These are phyloP conservation scores for Neostapfia colusana DNA, from an alignment of 176 grass and related monocot species.

Conservation along the genomic window DNA sequence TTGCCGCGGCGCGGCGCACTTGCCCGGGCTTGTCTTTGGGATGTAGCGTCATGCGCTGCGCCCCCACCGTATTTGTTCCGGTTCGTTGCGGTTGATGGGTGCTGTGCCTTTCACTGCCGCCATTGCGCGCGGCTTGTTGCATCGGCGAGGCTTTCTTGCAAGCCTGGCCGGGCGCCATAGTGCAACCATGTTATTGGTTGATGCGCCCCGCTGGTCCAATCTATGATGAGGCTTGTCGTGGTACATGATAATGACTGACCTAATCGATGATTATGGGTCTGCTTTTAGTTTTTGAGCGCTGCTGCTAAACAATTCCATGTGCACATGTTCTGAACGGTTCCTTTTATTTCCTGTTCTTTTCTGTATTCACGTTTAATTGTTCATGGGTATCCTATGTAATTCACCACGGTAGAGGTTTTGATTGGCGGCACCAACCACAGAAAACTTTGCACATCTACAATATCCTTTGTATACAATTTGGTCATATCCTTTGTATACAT, in stretches of 20 bases:
- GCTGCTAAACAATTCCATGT: background rate
- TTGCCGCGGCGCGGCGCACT: constrained; percentile 23
- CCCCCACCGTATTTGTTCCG: constrained; percentile 37
- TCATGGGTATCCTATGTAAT: background rate
- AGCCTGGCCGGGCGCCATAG: constrained; percentile 28
- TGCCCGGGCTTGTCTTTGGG: constrained; percentile 24
- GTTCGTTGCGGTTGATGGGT: constrained; percentile 42
- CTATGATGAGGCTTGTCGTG: background rate
- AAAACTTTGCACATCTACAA: background rate
- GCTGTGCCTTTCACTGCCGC: constrained; percentile 34
- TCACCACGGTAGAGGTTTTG: background rate
- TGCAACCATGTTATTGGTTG: constrained; percentile 12
- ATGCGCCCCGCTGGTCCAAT: background rate
- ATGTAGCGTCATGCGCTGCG: background rate
- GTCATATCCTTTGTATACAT: background rate
- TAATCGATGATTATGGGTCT: constrained; percentile 21
- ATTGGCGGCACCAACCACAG: background rate
- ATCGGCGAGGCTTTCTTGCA: constrained; percentile 28
- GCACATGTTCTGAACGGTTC: constrained; percentile 1
- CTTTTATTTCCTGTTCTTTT: background rate
- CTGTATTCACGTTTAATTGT: background rate
- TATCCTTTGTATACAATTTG: constrained; percentile 1
- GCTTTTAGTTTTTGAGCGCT: constrained; percentile 11
- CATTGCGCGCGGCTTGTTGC: constrained; percentile 37
- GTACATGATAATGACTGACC: background rate